These are phyloP conservation scores for Acacia concinna DNA, from an alignment of 331 rosid genomes.

Conservation along the genomic window DNA sequence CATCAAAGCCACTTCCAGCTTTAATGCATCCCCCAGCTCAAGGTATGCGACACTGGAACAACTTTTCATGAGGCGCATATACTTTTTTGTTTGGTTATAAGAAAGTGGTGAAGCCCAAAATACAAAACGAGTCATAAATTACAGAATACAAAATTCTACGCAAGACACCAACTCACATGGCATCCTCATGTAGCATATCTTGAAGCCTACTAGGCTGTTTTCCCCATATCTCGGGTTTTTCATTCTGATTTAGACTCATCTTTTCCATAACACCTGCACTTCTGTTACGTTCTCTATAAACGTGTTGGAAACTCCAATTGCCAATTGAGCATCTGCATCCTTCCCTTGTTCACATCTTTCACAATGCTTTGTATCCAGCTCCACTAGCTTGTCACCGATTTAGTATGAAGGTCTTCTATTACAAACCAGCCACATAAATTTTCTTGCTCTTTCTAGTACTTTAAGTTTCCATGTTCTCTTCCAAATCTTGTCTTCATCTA, in stretches of 20 bases:
- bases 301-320: neutral
- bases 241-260: neutral
- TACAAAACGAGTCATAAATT: neutral
- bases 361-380: neutral
- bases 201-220: neutral
- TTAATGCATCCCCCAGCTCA: conserved; percentile 47
- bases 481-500: too few relatives aligned
- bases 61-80: conserved; percentile 12
- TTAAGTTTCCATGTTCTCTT: too few relatives aligned
- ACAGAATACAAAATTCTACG: neutral
- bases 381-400: neutral
- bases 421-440: neutral
- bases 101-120: neutral
- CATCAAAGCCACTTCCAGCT: conserved; percentile 50
- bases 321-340: neutral
- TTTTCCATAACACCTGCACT: too few relatives aligned
- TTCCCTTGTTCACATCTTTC: neutral
- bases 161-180: neutral
- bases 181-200: neutral
- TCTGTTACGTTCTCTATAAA: too few relatives aligned
- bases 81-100: neutral
- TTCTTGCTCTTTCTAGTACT: too few relatives aligned
- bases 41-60: conserved; percentile 44
- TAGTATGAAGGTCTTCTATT: neutral
- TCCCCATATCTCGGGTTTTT: neutral